A percentile compares a stretch with the other conserved stretches of the same genome.
These are phyloP conservation scores for Fusarium luffae DNA, from an alignment of 2,329 filamentous ascomycete genomes.

Conservation along the genomic window DNA sequence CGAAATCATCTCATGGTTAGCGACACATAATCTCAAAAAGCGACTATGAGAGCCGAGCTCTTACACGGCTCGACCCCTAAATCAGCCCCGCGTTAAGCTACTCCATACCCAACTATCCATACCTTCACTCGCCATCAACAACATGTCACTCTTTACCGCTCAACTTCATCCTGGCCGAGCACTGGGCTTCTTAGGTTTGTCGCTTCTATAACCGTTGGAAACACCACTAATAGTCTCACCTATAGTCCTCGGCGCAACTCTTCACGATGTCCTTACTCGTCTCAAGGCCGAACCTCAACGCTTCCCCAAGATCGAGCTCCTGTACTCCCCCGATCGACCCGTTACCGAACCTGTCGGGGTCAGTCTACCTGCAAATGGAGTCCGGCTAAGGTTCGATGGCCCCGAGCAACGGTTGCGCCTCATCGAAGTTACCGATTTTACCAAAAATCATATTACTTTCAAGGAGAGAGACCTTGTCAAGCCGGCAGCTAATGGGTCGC, in stretches of 20 bases:
- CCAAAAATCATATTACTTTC: constrained; percentile 84
- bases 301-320: constrained; percentile 85
- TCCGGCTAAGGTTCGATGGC: constrained; percentile 92
- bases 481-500: constrained; percentile 55
- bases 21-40: constrained; percentile 1
- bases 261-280: constrained; percentile 88
- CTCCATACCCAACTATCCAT: constrained; percentile 1
- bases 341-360: constrained; percentile 80
- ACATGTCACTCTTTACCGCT: constrained; percentile 65
- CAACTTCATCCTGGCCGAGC: constrained; percentile 75
- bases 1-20: constrained; percentile 20
- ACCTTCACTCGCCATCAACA: constrained; percentile 18
- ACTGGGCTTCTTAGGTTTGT: constrained; percentile 68
- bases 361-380: constrained; percentile 82
- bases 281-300: constrained; percentile 87
- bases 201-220: constrained; percentile 7
- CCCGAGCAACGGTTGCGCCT: constrained; percentile 90
- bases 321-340: constrained; percentile 80
- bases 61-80: constrained; percentile 35
- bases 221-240: neutral
- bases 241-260: constrained; percentile 85
- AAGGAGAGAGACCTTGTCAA: constrained; percentile 83
- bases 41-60: constrained; percentile 30
- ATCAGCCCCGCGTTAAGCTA: constrained; percentile 34
- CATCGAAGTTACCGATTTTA: constrained; percentile 91